These are phyloP conservation scores for Clarkia xantiana DNA, from an alignment of 345 rosid species.

Conservation along the genomic window DNA sequence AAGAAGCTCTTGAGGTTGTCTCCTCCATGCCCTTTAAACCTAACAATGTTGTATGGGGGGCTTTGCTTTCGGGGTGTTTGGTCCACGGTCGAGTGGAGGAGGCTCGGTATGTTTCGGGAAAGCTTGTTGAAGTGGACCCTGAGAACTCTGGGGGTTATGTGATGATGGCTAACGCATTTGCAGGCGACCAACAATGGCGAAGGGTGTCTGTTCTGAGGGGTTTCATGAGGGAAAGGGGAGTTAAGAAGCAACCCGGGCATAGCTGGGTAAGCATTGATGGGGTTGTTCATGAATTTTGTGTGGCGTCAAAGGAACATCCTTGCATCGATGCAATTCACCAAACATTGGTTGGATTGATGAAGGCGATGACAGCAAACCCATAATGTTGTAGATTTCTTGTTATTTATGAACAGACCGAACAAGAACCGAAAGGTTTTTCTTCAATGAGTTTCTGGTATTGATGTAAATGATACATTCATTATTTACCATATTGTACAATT, in stretches of 20 bases:
- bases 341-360: slow-evolving; percentile 12
- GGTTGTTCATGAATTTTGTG: slow-evolving; percentile 24
- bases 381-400: no score
- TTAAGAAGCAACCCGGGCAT: slow-evolving; percentile 31
- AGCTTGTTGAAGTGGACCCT: slow-evolving; percentile 25
- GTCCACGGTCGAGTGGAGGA: slow-evolving; percentile 22
- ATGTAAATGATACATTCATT: no score
- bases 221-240: slow-evolving; percentile 25
- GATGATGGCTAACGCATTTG: slow-evolving; percentile 26
- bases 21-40: slow-evolving; percentile 29
- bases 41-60: slow-evolving; percentile 33
- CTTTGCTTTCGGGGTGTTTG: slow-evolving; percentile 32
- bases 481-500: no score
- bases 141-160: slow-evolving; percentile 27
- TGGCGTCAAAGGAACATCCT: slow-evolving; percentile 14
- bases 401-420: no score
- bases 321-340: slow-evolving; percentile 11
- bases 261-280: slow-evolving; percentile 29
- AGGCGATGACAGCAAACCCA: slow-evolving; percentile 10
- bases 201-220: slow-evolving; percentile 22
- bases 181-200: slow-evolving; percentile 20
- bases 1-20: slow-evolving; percentile 24
- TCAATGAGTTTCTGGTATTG: no score
- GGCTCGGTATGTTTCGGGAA: slow-evolving; percentile 16
- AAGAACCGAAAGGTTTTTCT: no score